A percentile compares a stretch with the other conserved stretches of the same genome.
phyloP scores from a whole-genome alignment of 129 eudicot genomes.

The Tagetes patula region DNA sequence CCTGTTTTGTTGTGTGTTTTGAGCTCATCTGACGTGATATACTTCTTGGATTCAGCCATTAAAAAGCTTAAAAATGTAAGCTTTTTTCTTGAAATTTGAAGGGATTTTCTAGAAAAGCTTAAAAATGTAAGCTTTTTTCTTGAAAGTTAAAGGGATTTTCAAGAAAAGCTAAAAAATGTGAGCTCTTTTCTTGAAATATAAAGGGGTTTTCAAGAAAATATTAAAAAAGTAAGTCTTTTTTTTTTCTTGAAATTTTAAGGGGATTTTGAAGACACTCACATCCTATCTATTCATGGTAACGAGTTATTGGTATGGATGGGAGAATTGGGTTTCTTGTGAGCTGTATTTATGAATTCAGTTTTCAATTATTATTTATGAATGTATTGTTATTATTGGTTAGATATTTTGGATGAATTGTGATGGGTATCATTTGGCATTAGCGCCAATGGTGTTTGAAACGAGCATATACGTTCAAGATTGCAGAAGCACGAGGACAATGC shows the following conservation, averaged over 20 bases:
- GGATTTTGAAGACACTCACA: conserved; percentile 4
- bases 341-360: conserved; percentile 19
- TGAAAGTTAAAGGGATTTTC: conserved; percentile 14
- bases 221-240: background rate
- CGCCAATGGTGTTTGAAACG: conserved; percentile 32
- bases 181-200: conserved; percentile 19
- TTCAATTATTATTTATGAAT: background rate
- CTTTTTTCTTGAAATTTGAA: conserved; percentile 21
- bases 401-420: conserved; percentile 21
- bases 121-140: conserved; percentile 16
- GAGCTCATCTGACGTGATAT: conserved; percentile 59
- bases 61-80: conserved; percentile 8
- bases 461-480: conserved; percentile 36
- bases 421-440: conserved; percentile 30
- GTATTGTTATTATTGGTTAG: background rate
- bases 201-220: conserved; percentile 5
- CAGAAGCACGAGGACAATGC: background rate
- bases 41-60: conserved; percentile 47
- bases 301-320: conserved; percentile 10
- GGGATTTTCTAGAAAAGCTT: conserved; percentile 8
- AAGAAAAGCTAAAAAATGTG: background rate
- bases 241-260: conserved; percentile 21
- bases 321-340: conserved; percentile 16
- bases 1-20: conserved; percentile 56
- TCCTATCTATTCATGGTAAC: conserved; percentile 24